Evolutionary conservation across 805 yeast genomes (phyloP).

Genomic region (Lipomyces sp.): DNA sequence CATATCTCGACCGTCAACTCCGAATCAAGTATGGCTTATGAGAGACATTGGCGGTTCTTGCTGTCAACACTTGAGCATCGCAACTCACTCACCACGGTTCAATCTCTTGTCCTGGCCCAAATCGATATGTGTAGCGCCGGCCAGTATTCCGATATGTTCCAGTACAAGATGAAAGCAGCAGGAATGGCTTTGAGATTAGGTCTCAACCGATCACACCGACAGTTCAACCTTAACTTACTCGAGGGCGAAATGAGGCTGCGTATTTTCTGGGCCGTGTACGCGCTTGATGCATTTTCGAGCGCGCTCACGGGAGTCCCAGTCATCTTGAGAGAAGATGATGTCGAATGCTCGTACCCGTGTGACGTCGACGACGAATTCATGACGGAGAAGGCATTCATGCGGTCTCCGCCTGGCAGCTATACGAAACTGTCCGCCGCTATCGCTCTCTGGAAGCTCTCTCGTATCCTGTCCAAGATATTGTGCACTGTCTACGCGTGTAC

Average conservation of each 20-base stretch:
- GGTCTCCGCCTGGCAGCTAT: conserved; percentile 41
- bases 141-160: conserved; percentile 73
- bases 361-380: conserved; percentile 42
- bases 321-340: conserved; percentile 75
- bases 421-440: conserved; percentile 35
- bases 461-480: conserved; percentile 67
- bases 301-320: conserved; percentile 83
- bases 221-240: conserved; percentile 55
- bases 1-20: conserved; percentile 29
- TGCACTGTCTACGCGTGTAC: conserved; percentile 53
- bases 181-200: conserved; percentile 87
- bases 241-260: conserved; percentile 85
- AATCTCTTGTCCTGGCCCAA: conserved; percentile 68
- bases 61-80: conserved; percentile 33
- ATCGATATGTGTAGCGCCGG: conserved; percentile 75
- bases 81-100: conserved; percentile 49
- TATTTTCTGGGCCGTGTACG: conserved; percentile 82
- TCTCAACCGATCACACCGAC: conserved; percentile 74
- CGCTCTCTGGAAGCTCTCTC: conserved; percentile 31
- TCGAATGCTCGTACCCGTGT: conserved; percentile 80
- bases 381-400: conserved; percentile 26
- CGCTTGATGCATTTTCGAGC: conserved; percentile 75
- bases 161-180: conserved; percentile 72
- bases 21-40: conserved; percentile 29
- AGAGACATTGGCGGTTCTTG: conserved; percentile 41